Base-by-base conservation (phyloP, 768 basidiomycete species). In the Holtermanniella nyarrowii region DNA sequence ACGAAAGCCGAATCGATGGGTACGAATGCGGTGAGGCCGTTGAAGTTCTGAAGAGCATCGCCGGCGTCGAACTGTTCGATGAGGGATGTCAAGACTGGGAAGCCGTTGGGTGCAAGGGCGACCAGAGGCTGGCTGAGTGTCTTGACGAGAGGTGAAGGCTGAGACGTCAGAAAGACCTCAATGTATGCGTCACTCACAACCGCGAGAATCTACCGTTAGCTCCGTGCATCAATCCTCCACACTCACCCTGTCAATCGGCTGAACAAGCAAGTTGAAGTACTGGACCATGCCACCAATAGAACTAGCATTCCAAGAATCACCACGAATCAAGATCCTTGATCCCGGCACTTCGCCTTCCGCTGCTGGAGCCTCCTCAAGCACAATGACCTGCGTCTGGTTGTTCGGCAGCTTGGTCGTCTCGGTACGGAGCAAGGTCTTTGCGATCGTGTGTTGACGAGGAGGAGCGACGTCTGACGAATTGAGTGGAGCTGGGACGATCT, bases 21-120 rank as follows among this genome's bases (percentile, higher is more conserved):
- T 7, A 63, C 49, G 49, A 63, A 60, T 46, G 58, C 56, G 10
- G 62, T 63, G 27, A 58, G 60, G 10, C 62, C 62, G 24, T 52
- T 37, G 46, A 58, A 63, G 20, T 25, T 5, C 10, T 46, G 25
- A 10, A 60, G 24, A 39, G 53, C 49, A 26, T 52, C 52, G 26
- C 52, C 56, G 40, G 3, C 46, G 41, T 1, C 53, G 16, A 20
- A 13, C 26, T 13, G 52, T 18, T 37, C 31, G 42, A 60, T 44
- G 5, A 53, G 24, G 4, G 41, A 27, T 24, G 46, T 42, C 10
- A 52, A 24, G 31, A 49, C 31, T 4, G 50, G 53, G 1, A 55
- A 45, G 13, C 53, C 57, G 16, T 44, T 16, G 22, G 51, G 48
- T 20, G 60, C 52, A 1, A 27, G 21, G 26, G 46, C 14, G 26